phyloP scores from a whole-genome alignment of 495 filamentous ascomycete genomes.

The Echria macrotheca region DNA sequence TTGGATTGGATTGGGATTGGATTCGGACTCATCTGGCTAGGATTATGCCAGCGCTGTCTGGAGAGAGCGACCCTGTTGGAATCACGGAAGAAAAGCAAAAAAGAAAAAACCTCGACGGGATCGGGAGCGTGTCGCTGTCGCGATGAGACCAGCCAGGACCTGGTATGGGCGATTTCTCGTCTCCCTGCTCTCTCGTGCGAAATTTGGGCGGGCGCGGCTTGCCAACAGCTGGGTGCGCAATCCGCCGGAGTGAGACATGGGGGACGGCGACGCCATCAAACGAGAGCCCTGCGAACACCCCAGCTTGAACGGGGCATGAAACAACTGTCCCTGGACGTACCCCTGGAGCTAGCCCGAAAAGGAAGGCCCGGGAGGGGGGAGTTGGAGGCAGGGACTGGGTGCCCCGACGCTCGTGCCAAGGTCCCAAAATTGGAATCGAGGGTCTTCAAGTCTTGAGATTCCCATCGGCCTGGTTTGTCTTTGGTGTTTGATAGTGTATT shows the following conservation, averaged over 20 bases:
- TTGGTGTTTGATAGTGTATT: not conserved
- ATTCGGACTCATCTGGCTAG: too few species aligned
- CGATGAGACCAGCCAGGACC: not conserved
- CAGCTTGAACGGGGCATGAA: slow-evolving; percentile 13
- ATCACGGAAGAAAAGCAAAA: too few species aligned
- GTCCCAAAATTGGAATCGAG: too few species aligned
- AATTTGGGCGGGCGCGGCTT: not conserved
- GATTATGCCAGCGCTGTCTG: too few species aligned
- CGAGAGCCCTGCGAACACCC: slow-evolving; percentile 10
- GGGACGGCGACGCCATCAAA: slow-evolving; percentile 14
- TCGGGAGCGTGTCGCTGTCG: not conserved
- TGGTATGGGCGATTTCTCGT: not conserved
- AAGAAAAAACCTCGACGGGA: too few species aligned
- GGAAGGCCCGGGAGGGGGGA: not conserved
- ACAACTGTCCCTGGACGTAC: slow-evolving; percentile 8
- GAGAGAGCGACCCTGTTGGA: too few species aligned
- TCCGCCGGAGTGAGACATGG: not conserved
- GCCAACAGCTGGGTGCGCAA: slow-evolving; percentile 5
- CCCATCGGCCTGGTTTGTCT: not conserved
- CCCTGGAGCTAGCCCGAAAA: slow-evolving; percentile 15
- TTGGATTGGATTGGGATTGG: too few species aligned
- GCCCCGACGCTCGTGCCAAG: not conserved
- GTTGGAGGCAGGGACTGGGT: not conserved
- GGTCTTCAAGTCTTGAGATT: too few species aligned
- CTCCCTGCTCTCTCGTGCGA: not conserved